Percentiles rank a stretch among this genome's conserved stretches.
Evolutionary conservation across 176 grass and related monocot species (phyloP).

Genomic region (Oryza officinalis): DNA sequence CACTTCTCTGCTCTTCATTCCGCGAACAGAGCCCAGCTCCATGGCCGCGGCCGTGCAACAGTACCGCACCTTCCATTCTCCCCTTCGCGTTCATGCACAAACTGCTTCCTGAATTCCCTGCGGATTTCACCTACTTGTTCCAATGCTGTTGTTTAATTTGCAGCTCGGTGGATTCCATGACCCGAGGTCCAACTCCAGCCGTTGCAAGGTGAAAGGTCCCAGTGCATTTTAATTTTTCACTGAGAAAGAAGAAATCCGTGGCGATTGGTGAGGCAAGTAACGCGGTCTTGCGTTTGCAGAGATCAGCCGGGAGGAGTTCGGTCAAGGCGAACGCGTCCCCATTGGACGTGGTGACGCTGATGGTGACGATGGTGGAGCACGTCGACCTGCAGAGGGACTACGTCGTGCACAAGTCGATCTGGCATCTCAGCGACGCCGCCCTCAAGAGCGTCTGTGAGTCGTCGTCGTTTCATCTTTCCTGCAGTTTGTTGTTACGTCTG

Average conservation of each 20-base stretch:
- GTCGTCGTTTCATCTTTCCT: not conserved
- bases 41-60: slow-evolving; percentile 32
- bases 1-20: slow-evolving; percentile 38
- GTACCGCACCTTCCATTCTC: slow-evolving; percentile 1
- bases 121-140: not conserved
- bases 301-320: slow-evolving; percentile 12
- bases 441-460: slow-evolving; percentile 84
- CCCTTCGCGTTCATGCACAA: slow-evolving; percentile 17
- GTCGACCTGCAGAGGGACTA: slow-evolving; percentile 65
- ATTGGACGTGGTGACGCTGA: slow-evolving; percentile 70
- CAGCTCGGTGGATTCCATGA: slow-evolving; percentile 36
- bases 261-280: not conserved
- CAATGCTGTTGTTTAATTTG: not conserved
- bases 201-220: not conserved
- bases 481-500: not conserved
- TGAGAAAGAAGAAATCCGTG: not conserved
- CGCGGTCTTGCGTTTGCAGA: slow-evolving; percentile 23
- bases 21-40: not conserved
- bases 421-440: slow-evolving; percentile 73
- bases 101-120: not conserved
- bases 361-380: slow-evolving; percentile 85
- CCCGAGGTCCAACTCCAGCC: not conserved
- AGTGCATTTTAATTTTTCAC: not conserved
- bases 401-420: slow-evolving; percentile 83
- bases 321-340: slow-evolving; percentile 63